These are phyloP conservation scores for Tetrastigma voinierianum DNA, from an alignment of 164 flowering plant species.

Conservation along the genomic window DNA sequence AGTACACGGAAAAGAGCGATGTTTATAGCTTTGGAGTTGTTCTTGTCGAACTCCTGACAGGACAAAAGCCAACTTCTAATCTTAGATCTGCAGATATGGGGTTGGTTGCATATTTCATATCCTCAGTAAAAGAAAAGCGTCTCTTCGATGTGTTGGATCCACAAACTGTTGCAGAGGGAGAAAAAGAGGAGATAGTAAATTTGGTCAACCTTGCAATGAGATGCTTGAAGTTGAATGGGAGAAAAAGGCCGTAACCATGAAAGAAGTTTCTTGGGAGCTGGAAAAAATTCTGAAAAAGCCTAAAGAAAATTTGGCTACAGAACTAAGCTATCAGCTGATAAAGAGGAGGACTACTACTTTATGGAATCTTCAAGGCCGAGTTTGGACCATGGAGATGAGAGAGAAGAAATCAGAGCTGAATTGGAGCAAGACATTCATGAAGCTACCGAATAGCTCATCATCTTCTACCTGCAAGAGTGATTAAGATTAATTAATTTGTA, in stretches of 20 bases:
- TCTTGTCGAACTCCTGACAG: conserved; percentile 26
- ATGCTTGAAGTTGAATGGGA: conserved; percentile 19
- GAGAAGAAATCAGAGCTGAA: too few species aligned
- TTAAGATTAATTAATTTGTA: too few species aligned
- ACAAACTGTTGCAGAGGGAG: conserved; percentile 5
- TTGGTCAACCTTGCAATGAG: conserved; percentile 17
- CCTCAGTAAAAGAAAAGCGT: conserved; percentile 13
- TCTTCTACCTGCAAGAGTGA: too few species aligned
- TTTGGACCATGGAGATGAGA: too few species aligned
- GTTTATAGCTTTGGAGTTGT: conserved; percentile 24
- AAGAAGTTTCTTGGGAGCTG: conserved; percentile 11
- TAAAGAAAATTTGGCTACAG: too few species aligned
- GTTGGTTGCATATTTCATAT: conserved; percentile 18
- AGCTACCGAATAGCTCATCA: too few species aligned
- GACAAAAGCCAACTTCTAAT: conserved; percentile 16
- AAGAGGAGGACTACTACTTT: too few species aligned
- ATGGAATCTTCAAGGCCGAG: too few species aligned
- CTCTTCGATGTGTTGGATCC: conserved; percentile 21
- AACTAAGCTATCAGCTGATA: too few species aligned
- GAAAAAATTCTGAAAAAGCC: too few species aligned
- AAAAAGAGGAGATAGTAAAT: conserved; percentile 16
- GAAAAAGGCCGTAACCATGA: conserved; percentile 27
- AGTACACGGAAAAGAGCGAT: conserved; percentile 12
- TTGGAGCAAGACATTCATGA: too few species aligned
- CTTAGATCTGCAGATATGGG: conserved; percentile 8